Base-by-base conservation (phyloP, 2,329 filamentous ascomycete species). In the Rhynchosporium agropyri region DNA sequence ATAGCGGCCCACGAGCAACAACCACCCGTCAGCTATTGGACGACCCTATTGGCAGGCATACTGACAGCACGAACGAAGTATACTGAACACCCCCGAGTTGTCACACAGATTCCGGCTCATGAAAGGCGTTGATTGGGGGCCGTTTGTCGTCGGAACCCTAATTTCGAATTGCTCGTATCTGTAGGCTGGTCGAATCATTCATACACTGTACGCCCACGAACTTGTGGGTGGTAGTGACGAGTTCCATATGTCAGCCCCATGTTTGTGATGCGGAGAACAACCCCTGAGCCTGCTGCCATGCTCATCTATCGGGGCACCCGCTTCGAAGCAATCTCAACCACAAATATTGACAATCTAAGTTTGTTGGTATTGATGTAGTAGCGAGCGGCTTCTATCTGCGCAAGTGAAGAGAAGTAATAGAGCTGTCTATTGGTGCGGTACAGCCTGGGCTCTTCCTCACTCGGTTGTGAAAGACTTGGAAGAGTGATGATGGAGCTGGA, bases 361-460 rank as follows among this genome's bases (percentile, higher is more conserved):
- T 26, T 50, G n/a, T 59, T 49, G 57, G 15, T 50, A 55, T n/a
- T n/a, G n/a, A 45, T 43, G 4, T 13, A 12, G 40, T 43, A n/a
- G 40, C 40, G 8, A 43, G 40, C 40, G 40, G 12, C 13, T 10
- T 43, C 4, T 43, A 4, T 28, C 45, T 28, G 36, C 51, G 50
- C 53, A 56, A 40, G 48, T 29, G 20, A 28, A 50, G 4, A 36
- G 33, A 36, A 50, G 63, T 54, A 53, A 61, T 51, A 38, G 33
- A 48, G 33, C 48, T 20, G 6, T 38, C 48, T 4, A 66, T 66
- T 66, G 65, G 65, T 51, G 38, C 62, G 65, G 63, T 63, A 58
- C 60, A 59, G 56, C 38, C 65, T 57, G 60, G 55, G 8, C 9
- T 53, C 10, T 31, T 46, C 45, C 9, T 26, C 40, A 36, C 33